Evolutionary conservation across 83 land plant species (phyloP), one percentile per base, ranked within the genome.

Genomic region (Larix sibirica): DNA sequence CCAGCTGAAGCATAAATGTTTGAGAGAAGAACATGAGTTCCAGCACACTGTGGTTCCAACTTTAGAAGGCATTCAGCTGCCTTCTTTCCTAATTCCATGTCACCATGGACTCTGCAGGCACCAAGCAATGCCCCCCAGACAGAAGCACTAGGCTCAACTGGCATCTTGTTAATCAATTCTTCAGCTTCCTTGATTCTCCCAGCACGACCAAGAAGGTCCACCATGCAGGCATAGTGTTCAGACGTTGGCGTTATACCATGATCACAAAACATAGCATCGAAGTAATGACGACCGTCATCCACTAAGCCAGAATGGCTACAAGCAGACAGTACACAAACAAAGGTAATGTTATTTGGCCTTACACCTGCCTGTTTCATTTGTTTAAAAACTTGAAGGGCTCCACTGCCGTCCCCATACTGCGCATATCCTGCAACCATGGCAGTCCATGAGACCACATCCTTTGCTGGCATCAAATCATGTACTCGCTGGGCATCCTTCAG

Each of bases 261-360:
- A 9, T 80, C 62, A 21, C 85, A 73, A 61, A 23, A 83, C 92
- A 92, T 92, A 71, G 84, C 80, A 14, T 56, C 10, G 61, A 92
- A 92, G 74, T 79, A 77, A 14, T 66, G 31, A 3, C 85, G 89
- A 38, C 92, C 95, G 59, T 90, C 85, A 10, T 87, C 87, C 7
- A 90, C 89, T 83, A 90, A 58, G 4, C 95, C 95, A 44, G 89
- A 86, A 86, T 90, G 95, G 83, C 90, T 89, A 85, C 94, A 92
- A 40, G 94, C 94, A 62, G 90, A 89, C 50, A 92, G 50, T 1
- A 92, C 86, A 79, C 90, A 91, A n/a, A 92, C 50, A 79, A 85
- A 89, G 65, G 94, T 92, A 44, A 92, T 65, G 67, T 86, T 88
- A 71, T 92, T 90, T 42, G 94, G 94, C 63, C 40, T 66, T 65